phyloP scores from a whole-genome alignment of 495 filamentous ascomycete species.

The Rhizodiscina lignyota region DNA sequence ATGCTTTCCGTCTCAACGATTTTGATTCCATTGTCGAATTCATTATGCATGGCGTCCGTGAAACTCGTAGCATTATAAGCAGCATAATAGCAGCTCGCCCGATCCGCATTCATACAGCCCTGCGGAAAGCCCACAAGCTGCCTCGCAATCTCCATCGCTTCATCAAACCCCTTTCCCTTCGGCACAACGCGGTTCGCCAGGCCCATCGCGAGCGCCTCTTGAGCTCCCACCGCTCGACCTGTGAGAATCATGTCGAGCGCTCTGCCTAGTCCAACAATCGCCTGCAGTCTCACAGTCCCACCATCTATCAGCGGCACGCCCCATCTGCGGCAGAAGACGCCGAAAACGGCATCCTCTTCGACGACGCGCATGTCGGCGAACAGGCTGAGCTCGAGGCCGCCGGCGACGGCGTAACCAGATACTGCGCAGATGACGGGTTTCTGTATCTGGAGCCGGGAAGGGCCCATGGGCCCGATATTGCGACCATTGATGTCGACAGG shows the following conservation, averaged over 20 bases:
- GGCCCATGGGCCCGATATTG: conserved; percentile 26
- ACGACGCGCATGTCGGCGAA: conserved; percentile 30
- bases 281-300: conserved; percentile 30
- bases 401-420: conserved; percentile 31
- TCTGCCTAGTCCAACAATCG: conserved; percentile 30
- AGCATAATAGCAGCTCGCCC: conserved; percentile 21
- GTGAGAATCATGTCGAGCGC: conserved; percentile 36
- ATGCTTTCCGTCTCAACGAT: conserved; percentile 25
- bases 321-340: conserved; percentile 32
- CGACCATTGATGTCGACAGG: conserved; percentile 14
- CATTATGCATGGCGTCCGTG: conserved; percentile 26
- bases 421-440: conserved; percentile 28
- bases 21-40: conserved; percentile 25
- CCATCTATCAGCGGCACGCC: conserved; percentile 34
- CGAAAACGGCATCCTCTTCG: conserved; percentile 31
- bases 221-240: conserved; percentile 25
- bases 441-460: conserved; percentile 21
- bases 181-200: conserved; percentile 31
- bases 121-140: conserved; percentile 29
- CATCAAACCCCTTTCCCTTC: conserved; percentile 27
- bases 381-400: conserved; percentile 30
- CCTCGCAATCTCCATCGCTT: conserved; percentile 24
- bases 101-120: conserved; percentile 24
- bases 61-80: conserved; percentile 26
- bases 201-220: conserved; percentile 31